phyloP scores from a whole-genome alignment of 2,329 filamentous ascomycete species.

The Ustulina deusta region DNA sequence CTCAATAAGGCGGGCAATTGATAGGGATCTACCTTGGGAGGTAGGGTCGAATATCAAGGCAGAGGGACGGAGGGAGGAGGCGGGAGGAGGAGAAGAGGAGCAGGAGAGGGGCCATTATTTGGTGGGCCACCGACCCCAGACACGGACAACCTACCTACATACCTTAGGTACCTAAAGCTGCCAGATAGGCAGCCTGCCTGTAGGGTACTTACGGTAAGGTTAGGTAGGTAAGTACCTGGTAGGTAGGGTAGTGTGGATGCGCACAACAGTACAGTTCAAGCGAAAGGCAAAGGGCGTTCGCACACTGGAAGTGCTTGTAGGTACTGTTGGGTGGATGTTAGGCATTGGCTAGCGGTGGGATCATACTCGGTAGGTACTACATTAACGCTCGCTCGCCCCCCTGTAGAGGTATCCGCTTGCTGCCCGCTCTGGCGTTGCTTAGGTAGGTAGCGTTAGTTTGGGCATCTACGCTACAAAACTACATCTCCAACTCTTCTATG shows the following conservation, averaged over 20 bases:
- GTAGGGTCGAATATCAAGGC: slow-evolving; percentile 7
- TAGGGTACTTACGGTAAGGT: no score
- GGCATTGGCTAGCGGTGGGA: slow-evolving; percentile 8
- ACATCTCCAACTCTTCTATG: not conserved
- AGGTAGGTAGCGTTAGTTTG: slow-evolving; percentile 4
- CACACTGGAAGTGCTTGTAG: not conserved
- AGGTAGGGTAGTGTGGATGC: no score
- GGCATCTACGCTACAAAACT: slow-evolving; percentile 6
- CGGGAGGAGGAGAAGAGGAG: not conserved
- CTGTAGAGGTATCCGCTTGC: not conserved
- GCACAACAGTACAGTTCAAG: not conserved
- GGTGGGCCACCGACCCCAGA: slow-evolving; percentile 6
- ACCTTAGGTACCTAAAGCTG: not conserved
- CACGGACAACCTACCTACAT: not conserved
- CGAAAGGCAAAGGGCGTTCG: not conserved
- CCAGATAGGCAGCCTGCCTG: not conserved
- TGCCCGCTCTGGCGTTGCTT: not conserved
- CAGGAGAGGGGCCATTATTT: slow-evolving; percentile 17
- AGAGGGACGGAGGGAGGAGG: slow-evolving; percentile 16
- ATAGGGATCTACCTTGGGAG: slow-evolving; percentile 1
- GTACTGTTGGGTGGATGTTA: slow-evolving; percentile 1
- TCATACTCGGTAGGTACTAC: not conserved
- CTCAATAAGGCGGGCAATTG: not conserved
- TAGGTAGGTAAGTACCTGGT: not conserved
- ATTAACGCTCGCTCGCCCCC: not conserved